These are phyloP conservation scores for Priceomyces castillae DNA, from an alignment of 805 yeast species.

Conservation along the genomic window DNA sequence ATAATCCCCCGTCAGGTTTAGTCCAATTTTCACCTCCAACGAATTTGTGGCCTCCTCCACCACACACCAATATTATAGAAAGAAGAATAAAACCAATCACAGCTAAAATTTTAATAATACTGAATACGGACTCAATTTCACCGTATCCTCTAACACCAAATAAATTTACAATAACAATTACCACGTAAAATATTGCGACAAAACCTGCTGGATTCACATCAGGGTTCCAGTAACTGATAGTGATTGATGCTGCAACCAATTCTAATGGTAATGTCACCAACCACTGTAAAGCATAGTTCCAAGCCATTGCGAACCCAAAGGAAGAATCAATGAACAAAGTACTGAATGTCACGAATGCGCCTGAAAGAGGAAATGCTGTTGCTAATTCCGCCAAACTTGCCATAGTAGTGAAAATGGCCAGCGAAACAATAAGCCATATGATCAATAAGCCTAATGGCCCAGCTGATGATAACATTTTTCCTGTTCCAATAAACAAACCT, in stretches of 20 bases:
- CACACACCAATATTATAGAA: slow-evolving; percentile 36
- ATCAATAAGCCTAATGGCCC: slow-evolving; percentile 64
- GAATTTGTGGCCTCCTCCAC: slow-evolving; percentile 37
- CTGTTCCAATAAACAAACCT: slow-evolving; percentile 66
- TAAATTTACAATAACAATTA: slow-evolving; percentile 28
- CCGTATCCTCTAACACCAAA: slow-evolving; percentile 40
- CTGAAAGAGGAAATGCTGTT: slow-evolving; percentile 59
- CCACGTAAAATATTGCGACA: slow-evolving; percentile 34
- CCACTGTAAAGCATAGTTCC: slow-evolving; percentile 41
- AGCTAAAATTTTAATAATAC: slow-evolving; percentile 32
- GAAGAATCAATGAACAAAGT: slow-evolving; percentile 59
- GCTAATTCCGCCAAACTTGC: slow-evolving; percentile 63
- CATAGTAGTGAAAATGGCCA: slow-evolving; percentile 56
- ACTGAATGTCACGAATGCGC: slow-evolving; percentile 62
- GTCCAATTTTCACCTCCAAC: slow-evolving; percentile 34
- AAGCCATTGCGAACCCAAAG: slow-evolving; percentile 60
- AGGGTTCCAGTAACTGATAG: slow-evolving; percentile 33
- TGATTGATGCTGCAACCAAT: slow-evolving; percentile 39
- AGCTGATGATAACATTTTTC: slow-evolving; percentile 51
- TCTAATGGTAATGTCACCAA: slow-evolving; percentile 35
- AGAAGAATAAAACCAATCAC: slow-evolving; percentile 35
- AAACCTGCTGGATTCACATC: slow-evolving; percentile 35
- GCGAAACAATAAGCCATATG: slow-evolving; percentile 53
- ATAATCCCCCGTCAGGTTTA: slow-evolving; percentile 22
- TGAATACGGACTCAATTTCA: slow-evolving; percentile 33